Percentiles rank a stretch among this genome's conserved stretches.
Conservation (phyloP, 768 basidiomycete genomes). For the Sistotremastrum niveocremeum region DNA sequence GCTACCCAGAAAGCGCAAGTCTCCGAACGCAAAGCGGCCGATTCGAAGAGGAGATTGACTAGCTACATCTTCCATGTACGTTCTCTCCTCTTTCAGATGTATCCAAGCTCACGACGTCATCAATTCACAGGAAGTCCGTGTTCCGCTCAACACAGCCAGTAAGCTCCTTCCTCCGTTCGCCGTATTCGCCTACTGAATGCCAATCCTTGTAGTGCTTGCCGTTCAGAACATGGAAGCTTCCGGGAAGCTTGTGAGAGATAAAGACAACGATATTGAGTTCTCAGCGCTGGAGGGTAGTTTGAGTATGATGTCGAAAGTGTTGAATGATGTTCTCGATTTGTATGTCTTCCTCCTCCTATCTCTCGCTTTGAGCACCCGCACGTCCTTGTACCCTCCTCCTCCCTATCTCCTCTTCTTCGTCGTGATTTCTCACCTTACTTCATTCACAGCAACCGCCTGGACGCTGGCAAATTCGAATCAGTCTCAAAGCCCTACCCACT, state of each 20-base stretch:
- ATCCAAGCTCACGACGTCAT: not conserved
- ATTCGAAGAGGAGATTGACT: slow-evolving; percentile 27
- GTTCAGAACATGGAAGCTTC: slow-evolving; percentile 32
- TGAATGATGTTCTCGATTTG: slow-evolving; percentile 27
- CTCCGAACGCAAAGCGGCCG: slow-evolving; percentile 47
- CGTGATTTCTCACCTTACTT: not conserved
- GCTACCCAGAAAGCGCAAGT: slow-evolving; percentile 51
- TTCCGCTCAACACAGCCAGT: slow-evolving; percentile 37
- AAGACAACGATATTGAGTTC: slow-evolving; percentile 25
- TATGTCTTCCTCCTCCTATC: slow-evolving; percentile 2
- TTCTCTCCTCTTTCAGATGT: not conserved
- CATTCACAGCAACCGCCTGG: slow-evolving; percentile 21
- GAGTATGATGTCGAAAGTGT: slow-evolving; percentile 27
- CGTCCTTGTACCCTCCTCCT: slow-evolving; percentile 1
- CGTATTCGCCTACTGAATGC: not conserved
- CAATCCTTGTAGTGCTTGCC: slow-evolving; percentile 18
- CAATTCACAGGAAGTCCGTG: slow-evolving; percentile 21
- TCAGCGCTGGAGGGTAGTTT: slow-evolving; percentile 25
- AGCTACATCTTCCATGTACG: slow-evolving; percentile 32
- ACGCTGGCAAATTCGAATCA: slow-evolving; percentile 27
- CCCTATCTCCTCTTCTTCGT: not conserved
- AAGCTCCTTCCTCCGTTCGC: not conserved
- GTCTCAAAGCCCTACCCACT: slow-evolving; percentile 27
- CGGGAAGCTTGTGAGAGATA: slow-evolving; percentile 18
- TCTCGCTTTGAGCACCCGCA: not conserved